Evolutionary conservation across 2,329 filamentous ascomycete genomes (phyloP).

Genomic region (Colletotrichum magnum): DNA sequence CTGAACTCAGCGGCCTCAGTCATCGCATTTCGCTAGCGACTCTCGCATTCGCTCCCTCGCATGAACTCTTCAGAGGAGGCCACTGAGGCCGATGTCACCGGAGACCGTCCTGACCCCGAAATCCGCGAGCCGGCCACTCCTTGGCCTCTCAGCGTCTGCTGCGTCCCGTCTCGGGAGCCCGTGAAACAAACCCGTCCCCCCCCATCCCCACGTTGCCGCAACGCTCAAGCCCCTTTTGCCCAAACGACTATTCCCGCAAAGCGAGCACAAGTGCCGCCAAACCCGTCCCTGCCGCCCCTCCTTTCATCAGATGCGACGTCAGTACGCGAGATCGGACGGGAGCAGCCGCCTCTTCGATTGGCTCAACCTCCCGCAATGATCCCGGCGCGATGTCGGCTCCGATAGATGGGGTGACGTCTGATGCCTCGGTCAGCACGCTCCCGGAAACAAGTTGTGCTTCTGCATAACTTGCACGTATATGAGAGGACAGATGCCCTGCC

Average conservation of each 20-base stretch:
- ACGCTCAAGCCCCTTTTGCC: slow-evolving; percentile 27
- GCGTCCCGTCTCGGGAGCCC: not conserved
- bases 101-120: slow-evolving; percentile 21
- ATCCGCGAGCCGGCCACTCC: slow-evolving; percentile 1
- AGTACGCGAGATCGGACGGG: slow-evolving; percentile 11
- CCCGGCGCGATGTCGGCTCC: slow-evolving; percentile 16
- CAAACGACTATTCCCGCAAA: not conserved
- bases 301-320: slow-evolving; percentile 8
- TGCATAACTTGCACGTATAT: slow-evolving; percentile 23
- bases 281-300: not conserved
- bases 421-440: slow-evolving; percentile 12
- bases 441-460: slow-evolving; percentile 16
- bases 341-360: slow-evolving; percentile 17
- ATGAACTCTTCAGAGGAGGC: not conserved
- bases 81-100: slow-evolving; percentile 11
- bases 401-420: not conserved
- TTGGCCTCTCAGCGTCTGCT: not conserved
- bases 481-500: not conserved
- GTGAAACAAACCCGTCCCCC: slow-evolving; percentile 29
- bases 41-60: slow-evolving; percentile 3
- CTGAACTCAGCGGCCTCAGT: not conserved
- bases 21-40: not conserved
- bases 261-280: not conserved
- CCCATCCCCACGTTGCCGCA: slow-evolving; percentile 30
- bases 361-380: slow-evolving; percentile 11